A percentile compares a stretch with the other conserved stretches of the same genome.
Conservation (phyloP, 2,329 filamentous ascomycete genomes). For the Apiospora pterosperma region DNA sequence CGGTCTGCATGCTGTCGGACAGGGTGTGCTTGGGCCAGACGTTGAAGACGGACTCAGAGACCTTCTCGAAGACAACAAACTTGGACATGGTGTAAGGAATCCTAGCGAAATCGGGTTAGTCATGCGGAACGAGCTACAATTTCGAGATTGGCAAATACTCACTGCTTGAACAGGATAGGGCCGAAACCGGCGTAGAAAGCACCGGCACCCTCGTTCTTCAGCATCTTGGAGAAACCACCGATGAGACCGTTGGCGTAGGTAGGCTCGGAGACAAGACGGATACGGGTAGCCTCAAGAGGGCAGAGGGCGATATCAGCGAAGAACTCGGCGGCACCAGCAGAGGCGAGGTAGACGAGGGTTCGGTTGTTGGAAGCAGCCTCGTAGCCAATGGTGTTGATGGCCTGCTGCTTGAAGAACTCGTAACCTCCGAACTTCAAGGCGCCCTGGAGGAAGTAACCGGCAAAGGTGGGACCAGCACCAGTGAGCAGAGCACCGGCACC, state of each 20-base stretch:
- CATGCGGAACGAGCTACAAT: neutral
- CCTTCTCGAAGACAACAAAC: conserved; percentile 79
- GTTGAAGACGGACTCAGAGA: conserved; percentile 61
- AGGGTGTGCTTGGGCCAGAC: conserved; percentile 59
- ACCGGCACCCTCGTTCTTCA: conserved; percentile 64
- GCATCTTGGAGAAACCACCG: conserved; percentile 66
- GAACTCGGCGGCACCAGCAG: conserved; percentile 49
- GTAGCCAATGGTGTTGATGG: conserved; percentile 65
- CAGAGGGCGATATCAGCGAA: conserved; percentile 66
- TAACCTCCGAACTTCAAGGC: conserved; percentile 81
- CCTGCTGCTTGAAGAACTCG: conserved; percentile 80
- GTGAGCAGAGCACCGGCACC: conserved; percentile 70
- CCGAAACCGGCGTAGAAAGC: conserved; percentile 78
- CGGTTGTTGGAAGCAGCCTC: conserved; percentile 64
- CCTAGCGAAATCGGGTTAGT: conserved; percentile 34
- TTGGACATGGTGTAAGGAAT: conserved; percentile 80
- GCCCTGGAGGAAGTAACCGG: conserved; percentile 77
- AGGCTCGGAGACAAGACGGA: conserved; percentile 72
- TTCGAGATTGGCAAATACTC: conserved; percentile 24
- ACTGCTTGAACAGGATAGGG: conserved; percentile 69
- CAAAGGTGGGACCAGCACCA: conserved; percentile 68
- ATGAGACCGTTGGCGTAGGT: conserved; percentile 67
- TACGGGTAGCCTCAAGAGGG: conserved; percentile 75
- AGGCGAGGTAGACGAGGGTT: conserved; percentile 64
- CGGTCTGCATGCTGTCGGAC: conserved; percentile 60